Base-by-base conservation (phyloP, 306 rosid genomes). In the Hippophae tibetana region DNA sequence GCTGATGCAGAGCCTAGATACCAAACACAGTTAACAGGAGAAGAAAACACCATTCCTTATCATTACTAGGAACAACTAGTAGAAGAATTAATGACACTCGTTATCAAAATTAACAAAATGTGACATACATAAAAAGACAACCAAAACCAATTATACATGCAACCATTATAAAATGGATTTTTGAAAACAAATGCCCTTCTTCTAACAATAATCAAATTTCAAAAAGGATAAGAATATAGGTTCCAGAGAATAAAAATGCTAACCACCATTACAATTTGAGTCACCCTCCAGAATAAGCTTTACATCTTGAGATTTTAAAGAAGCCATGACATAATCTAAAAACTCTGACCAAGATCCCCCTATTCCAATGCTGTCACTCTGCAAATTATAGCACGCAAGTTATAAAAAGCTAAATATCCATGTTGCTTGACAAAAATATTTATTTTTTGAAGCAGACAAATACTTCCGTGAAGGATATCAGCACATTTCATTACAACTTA, bases 341-440 rank as follows among this genome's bases (percentile, higher is more conserved):
- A 90, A 90, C 75, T 90, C 98, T 1, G 83, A 72, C 85, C 84
- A 83, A 55, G 83, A 69, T 18, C 94, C 96, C 66, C 96, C 96
- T 64, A 87, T 78, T 63, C 98, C 98, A 74, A 80, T 72, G 70
- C 58, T 74, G 57, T 90, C 96, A 84, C 82, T 86, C 97, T 89
- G 93, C 81, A 73, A 42, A 54, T 43, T 13, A 53, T 50, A 47
- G 51, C 14, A 46, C 54, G 2, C 54, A 14, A 8, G 23, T n/a
- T 8, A 0, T 6, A 27, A n/a, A 14, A 47, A 42, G 58, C 9
- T 12, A 47, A 48, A 5, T 43, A 1, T 43, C 6, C 4, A 47
- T 13, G 13, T 0, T 49, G 53, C 14, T 49, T 49, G 38, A 31
- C 18, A 13, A 48, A 48, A 13, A 12, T 13, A 12, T 48, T 11